Percentiles rank a stretch among this genome's conserved stretches.
phyloP scores from a whole-genome alignment of 768 basidiomycete species.

The Galerina sulciceps region DNA sequence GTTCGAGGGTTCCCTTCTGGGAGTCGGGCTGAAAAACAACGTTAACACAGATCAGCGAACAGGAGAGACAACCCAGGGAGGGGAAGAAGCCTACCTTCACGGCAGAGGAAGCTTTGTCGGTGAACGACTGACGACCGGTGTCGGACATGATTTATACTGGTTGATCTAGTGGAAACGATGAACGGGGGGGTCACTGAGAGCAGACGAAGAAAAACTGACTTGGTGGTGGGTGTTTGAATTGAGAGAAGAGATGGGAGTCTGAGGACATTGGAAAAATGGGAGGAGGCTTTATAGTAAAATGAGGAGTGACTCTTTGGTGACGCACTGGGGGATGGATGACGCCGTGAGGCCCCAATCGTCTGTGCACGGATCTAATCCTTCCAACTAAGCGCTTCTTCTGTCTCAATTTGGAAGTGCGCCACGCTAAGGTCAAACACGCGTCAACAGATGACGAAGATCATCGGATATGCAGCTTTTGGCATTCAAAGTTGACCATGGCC shows the following conservation, averaged over 20 bases:
- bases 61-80: too few species aligned
- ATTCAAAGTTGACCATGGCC: constrained; percentile 50
- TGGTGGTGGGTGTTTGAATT: constrained; percentile 10
- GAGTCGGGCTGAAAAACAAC: constrained; percentile 55
- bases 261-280: background rate
- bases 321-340: constrained; percentile 13
- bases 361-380: constrained; percentile 1
- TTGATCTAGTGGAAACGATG: background rate
- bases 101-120: constrained; percentile 56
- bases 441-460: constrained; percentile 24
- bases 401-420: constrained; percentile 5
- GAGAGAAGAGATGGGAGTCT: background rate
- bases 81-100: constrained; percentile 44
- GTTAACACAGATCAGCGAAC: background rate
- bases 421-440: constrained; percentile 12
- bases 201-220: constrained; percentile 9
- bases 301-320: background rate
- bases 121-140: constrained; percentile 57
- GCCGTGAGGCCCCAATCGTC: constrained; percentile 4
- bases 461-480: background rate
- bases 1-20: constrained; percentile 59
- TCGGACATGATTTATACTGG: constrained; percentile 51
- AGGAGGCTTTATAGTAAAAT: constrained; percentile 14
- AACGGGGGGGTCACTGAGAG: background rate
- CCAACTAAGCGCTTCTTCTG: background rate